Evolutionary conservation across 208 protist genomes (phyloP).

Genomic region (Hexamita inflata): DNA sequence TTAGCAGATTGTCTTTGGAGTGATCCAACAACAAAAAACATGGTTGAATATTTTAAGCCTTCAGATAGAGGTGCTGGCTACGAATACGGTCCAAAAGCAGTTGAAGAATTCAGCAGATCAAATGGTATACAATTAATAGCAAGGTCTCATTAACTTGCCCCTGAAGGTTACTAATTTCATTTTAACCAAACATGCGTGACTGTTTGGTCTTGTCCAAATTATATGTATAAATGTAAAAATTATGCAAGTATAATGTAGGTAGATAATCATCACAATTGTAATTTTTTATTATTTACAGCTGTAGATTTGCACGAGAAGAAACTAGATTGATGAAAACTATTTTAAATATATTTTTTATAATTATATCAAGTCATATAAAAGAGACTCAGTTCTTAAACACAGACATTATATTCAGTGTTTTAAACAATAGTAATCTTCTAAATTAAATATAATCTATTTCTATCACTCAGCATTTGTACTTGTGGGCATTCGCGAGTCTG

Average conservation of each 20-base stretch:
- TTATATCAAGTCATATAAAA: no score
- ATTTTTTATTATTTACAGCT: background rate
- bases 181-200: constrained; percentile 90
- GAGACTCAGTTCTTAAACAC: no score
- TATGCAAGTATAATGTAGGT: constrained; percentile 37
- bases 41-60: constrained; percentile 1
- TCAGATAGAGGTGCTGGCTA: constrained; percentile 41
- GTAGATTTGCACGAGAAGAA: constrained; percentile 16
- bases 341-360: no score
- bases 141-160: constrained; percentile 38
- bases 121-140: constrained; percentile 34
- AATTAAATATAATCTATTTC: no score
- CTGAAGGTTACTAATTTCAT: constrained; percentile 79
- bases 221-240: constrained; percentile 83
- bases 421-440: no score
- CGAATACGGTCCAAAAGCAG: constrained; percentile 29
- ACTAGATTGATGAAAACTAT: no score
- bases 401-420: no score
- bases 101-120: constrained; percentile 17
- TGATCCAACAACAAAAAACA: constrained; percentile 27
- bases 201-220: constrained; percentile 95
- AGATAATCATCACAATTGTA: constrained; percentile 18
- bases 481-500: no score
- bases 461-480: no score
- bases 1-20: constrained; percentile 34